Base-by-base conservation (phyloP, 148 eudicot genomes). In the Heliosperma pusillum region DNA sequence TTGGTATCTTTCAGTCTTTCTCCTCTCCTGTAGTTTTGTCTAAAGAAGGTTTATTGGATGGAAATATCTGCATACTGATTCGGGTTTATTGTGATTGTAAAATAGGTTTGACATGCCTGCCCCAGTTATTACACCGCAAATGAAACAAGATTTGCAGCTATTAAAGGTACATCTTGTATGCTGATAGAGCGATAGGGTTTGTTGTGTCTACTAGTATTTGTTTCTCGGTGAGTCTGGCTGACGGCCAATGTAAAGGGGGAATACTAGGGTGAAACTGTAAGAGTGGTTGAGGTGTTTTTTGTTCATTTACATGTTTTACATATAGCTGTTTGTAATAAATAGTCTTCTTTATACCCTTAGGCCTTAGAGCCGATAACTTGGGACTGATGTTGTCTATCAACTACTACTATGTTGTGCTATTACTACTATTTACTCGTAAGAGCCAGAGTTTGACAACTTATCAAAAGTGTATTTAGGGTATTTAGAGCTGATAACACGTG, bases 81-180 rank as follows among this genome's bases (percentile, higher is more conserved):
- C 73, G 58, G 64, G 36, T 42, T 60, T 65, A 3, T 77, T 68
- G 66, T 77, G 36, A 64, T n/a, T 26, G 77, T 24, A 55, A 61
- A 36, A 53, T 70, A 93, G 98, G 98, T 94, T 94, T 82, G 97
- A 94, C 72, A 90, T 92, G 98, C 91, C 97, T 66, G 97, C 97
- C 42, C 89, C 84, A 24, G 84, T 84, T 21, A 66, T 95, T 10
- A 95, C 98, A 1, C 93, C 97, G 0, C 88, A 95, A 82, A 81
- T 95, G 72, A 90, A 92, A 26, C 90, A 89, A 63, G 97, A 95
- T 81, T 87, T 95, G 66, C 90, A 92, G 84, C 80, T 95, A 60
- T 74, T 95, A 10, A 88, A 92, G 97, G 97, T 92, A 77, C 24
- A 56, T 59, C 25, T 29, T 56, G 72, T 72, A 25, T 65, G 45